These are phyloP conservation scores for Eucalyptus rudis DNA, from an alignment of 345 rosid species.

Conservation along the genomic window DNA sequence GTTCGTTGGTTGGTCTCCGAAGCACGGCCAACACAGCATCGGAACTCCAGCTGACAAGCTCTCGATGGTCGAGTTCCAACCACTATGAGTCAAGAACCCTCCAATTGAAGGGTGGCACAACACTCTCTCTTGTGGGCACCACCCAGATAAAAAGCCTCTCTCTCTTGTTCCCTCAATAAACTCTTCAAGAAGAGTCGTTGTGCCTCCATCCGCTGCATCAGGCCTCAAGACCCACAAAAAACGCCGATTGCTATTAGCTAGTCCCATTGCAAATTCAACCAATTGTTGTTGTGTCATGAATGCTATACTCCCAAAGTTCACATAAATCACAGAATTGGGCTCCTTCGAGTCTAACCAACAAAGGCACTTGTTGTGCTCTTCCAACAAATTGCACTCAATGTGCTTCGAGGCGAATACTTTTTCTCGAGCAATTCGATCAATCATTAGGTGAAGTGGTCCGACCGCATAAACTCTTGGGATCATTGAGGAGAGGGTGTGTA, in stretches of 20 bases:
- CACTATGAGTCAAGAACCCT: constrained; percentile 2
- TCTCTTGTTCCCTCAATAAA: neutral
- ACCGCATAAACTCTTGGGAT: neutral
- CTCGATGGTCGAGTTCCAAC: constrained; percentile 8
- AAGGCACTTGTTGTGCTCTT: neutral
- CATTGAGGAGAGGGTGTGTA: neutral
- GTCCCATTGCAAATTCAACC: constrained; percentile 2
- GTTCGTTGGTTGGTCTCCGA: constrained; percentile 3
- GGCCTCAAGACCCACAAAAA: constrained; percentile 5
- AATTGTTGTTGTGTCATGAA: neutral
- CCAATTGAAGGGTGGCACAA: neutral
- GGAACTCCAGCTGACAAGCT: neutral
- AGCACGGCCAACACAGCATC: constrained; percentile 4
- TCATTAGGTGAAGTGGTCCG: neutral
- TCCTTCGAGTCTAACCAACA: neutral
- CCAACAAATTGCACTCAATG: neutral
- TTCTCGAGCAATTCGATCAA: neutral
- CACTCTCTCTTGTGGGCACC: constrained; percentile 13
- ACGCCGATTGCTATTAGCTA: neutral
- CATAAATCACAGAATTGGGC: neutral
- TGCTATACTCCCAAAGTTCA: neutral
- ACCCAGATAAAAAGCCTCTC: neutral
- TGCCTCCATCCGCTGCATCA: neutral
- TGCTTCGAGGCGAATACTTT: neutral
- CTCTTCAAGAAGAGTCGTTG: neutral